Evolutionary conservation across 768 basidiomycete genomes (phyloP), one percentile per base, ranked within the genome.

Genomic region (Termitomyces sp.): DNA sequence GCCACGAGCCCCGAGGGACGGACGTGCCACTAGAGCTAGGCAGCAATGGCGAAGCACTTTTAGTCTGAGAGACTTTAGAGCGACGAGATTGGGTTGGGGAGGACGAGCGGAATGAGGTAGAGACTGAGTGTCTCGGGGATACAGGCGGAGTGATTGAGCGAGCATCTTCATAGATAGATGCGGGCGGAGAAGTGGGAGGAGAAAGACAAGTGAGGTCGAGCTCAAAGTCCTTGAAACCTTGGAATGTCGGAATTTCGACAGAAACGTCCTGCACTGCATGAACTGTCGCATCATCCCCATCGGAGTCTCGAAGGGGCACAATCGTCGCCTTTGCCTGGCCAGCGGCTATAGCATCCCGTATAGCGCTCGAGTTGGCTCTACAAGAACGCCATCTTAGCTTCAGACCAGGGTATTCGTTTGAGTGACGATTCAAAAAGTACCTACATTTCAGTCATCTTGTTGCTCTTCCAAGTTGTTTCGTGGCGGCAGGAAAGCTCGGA

Each of bases 201-300:
- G 81, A 80, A 14, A 83, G 74, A 49, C 77, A 79, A 4, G 77
- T 72, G 45, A 81, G 68, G 67, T 83, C 82, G 34, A 83, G 72
- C 45, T 77, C 72, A 61, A 82, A 81, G 32, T 83, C 81, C 2
- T 71, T 70, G 63, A 83, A 81, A 3, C 76, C 77, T 42, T 76
- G 72, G 62, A 79, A 80, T 3, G 73, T 42, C 12, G 57, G 63
- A 25, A 70, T 60, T n/a, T 66, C 64, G 34, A 65, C 68, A 50
- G 71, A 63, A 7, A 20, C 37, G 43, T 25, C 55, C 29, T 55
- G 40, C 20, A 25, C 20, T 3, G 20, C n/a, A 52, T 37, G 51
- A n/a, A 37, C 34, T 12, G 70, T 72, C 38, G 65, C 64, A 17
- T 70, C 68, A 61, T 72, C 72, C 7, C 62, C 65, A 38, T 72